These are phyloP conservation scores for Tulasnella sp. DNA, from an alignment of 768 basidiomycete species.

Conservation along the genomic window DNA sequence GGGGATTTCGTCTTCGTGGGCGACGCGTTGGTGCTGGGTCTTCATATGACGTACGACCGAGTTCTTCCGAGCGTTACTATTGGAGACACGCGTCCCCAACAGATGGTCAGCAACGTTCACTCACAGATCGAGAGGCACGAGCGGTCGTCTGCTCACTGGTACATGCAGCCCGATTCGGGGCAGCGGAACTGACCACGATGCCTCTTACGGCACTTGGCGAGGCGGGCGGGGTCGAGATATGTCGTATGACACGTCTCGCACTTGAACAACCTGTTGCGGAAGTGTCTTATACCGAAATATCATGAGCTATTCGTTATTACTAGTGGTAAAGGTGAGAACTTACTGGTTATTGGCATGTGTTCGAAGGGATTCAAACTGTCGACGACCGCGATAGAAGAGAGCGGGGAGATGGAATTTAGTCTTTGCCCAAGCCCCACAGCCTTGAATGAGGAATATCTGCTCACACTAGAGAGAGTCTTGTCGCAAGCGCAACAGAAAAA, in stretches of 20 bases:
- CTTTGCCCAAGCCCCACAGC: neutral
- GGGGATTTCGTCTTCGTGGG: neutral
- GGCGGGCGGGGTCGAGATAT: neutral
- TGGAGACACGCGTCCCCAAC: neutral
- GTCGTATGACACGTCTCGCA: neutral
- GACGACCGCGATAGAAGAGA: neutral
- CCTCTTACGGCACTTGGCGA: neutral
- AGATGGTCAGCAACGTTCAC: neutral
- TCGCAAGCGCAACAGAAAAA: neutral
- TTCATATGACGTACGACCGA: neutral
- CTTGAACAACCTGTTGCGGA: neutral
- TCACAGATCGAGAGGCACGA: neutral
- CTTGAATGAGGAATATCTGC: neutral
- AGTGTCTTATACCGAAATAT: neutral
- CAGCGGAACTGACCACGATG: slow-evolving; percentile 15
- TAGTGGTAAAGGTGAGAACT: neutral
- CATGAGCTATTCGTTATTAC: neutral
- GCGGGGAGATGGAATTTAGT: neutral
- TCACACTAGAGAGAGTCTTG: neutral
- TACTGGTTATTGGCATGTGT: neutral
- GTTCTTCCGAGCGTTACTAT: neutral
- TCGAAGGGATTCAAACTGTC: neutral
- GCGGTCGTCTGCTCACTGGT: neutral
- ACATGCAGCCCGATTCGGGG: neutral
- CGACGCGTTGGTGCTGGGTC: neutral